Evolutionary conservation across 345 rosid species (phyloP).

Genomic region (Aegle marmelos): DNA sequence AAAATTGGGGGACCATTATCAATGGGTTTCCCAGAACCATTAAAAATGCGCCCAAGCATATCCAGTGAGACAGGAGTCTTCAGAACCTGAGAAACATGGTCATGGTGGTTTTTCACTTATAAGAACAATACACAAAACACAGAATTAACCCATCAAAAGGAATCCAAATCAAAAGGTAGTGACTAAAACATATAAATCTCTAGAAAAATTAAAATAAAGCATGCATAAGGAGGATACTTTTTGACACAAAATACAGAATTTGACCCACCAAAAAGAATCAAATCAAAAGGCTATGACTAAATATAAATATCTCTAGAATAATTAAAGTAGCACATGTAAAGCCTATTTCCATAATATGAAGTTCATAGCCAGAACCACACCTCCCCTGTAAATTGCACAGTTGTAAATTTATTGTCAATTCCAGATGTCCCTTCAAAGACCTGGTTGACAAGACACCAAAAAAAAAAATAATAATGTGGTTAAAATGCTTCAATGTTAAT

Average conservation of each 20-base stretch:
- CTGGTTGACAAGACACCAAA: constrained; percentile 30
- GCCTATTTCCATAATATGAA: not conserved
- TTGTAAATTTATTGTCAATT: constrained; percentile 86
- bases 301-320: not conserved
- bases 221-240: no score
- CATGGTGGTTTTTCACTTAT: not conserved
- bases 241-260: no score
- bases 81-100: constrained; percentile 53
- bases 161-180: not conserved
- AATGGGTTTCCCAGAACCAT: constrained; percentile 96
- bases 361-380: constrained; percentile 25
- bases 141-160: not conserved
- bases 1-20: constrained; percentile 94
- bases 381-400: constrained; percentile 96
- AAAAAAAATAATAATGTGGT: not conserved
- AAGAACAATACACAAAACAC: not conserved
- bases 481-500: not conserved
- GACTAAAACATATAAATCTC: not conserved
- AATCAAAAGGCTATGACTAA: not conserved
- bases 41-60: constrained; percentile 95
- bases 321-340: not conserved
- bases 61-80: constrained; percentile 92
- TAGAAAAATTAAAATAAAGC: not conserved
- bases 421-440: constrained; percentile 98
- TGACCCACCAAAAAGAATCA: not conserved